These are phyloP conservation scores for Vigna trinervia DNA, from an alignment of 306 rosid species.

Conservation along the genomic window DNA sequence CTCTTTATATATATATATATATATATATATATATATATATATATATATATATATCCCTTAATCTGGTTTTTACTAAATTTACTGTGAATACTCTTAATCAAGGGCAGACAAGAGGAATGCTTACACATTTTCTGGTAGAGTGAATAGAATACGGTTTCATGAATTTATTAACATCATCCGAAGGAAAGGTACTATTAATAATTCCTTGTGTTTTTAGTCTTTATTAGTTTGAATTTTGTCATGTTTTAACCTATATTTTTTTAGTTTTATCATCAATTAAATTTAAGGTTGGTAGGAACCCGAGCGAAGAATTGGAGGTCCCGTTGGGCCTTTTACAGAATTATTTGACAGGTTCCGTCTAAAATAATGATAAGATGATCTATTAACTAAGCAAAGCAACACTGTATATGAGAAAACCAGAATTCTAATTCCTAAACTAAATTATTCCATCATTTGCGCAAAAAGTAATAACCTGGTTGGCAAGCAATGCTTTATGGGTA, in stretches of 20 bases:
- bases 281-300: too few species aligned
- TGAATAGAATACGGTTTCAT: neutral
- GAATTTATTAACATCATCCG: neutral
- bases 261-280: too few species aligned
- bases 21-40: too few species aligned
- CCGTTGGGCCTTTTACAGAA: too few species aligned
- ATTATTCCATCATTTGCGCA: neutral
- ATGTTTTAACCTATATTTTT: too few species aligned
- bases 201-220: too few species aligned
- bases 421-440: neutral
- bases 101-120: neutral
- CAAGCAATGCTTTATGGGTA: neutral
- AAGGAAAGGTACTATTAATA: too few species aligned
- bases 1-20: neutral
- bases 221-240: too few species aligned
- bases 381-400: neutral
- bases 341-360: neutral
- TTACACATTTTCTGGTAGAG: neutral
- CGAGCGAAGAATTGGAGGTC: too few species aligned
- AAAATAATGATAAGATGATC: neutral
- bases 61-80: neutral
- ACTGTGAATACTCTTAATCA: neutral
- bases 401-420: neutral
- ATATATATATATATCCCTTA: neutral
- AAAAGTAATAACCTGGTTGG: constrained; percentile 15